Conservation (phyloP, 108 stramenopile genomes). For the Cyclotella cryptica region DNA sequence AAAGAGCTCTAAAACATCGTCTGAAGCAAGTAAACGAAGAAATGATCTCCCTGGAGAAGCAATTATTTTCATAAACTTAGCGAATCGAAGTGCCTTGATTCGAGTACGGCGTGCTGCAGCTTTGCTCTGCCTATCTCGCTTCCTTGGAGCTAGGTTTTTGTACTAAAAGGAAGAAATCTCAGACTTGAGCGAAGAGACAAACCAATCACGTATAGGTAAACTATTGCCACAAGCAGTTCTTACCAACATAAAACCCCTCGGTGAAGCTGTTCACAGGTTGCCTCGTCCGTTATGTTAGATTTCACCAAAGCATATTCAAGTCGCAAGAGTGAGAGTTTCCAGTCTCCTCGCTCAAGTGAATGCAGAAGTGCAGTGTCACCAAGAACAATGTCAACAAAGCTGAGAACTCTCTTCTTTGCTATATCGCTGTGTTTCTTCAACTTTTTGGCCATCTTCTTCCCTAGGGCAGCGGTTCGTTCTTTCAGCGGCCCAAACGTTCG, state of each 20-base stretch:
- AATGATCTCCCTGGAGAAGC: conserved; percentile 77
- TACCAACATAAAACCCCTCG: conserved; percentile 63
- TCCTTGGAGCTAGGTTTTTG: conserved; percentile 63
- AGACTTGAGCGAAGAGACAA: background rate
- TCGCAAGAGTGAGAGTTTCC: conserved; percentile 58
- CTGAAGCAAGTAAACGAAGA: conserved; percentile 60
- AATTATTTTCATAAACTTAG: conserved; percentile 62
- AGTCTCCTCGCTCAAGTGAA: conserved; percentile 79
- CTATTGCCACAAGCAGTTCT: background rate
- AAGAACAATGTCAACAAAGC: conserved; percentile 77
- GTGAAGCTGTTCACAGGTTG: conserved; percentile 73
- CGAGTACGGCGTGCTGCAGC: conserved; percentile 75
- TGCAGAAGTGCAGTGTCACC: conserved; percentile 74
- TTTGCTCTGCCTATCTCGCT: conserved; percentile 45
- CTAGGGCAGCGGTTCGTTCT: conserved; percentile 68
- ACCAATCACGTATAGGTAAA: background rate
- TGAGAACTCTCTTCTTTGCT: conserved; percentile 70
- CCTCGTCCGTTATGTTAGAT: conserved; percentile 73
- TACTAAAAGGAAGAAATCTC: conserved; percentile 32
- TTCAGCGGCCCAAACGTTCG: conserved; percentile 81
- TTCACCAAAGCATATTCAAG: conserved; percentile 75
- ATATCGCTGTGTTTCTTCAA: conserved; percentile 76
- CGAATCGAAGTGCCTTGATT: conserved; percentile 67
- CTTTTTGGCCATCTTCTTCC: conserved; percentile 72
- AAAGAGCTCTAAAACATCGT: conserved; percentile 67